phyloP scores from a whole-genome alignment of 73 alveolate genomes.

The Chromera velia region DNA sequence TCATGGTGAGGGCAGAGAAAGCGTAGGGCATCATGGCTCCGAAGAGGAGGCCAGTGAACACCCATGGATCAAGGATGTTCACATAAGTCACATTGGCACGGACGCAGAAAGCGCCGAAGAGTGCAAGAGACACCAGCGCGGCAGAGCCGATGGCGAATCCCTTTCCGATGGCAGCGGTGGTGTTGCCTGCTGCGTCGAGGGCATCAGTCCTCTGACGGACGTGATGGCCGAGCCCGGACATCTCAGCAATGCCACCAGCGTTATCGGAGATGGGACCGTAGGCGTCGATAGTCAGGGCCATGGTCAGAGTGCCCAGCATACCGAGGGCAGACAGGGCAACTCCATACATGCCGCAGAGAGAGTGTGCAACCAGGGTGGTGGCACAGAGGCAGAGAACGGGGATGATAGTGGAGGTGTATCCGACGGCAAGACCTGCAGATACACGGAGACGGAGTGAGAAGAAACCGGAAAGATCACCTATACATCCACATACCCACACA shows the following conservation, averaged over 20 bases:
- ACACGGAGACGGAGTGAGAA: no score
- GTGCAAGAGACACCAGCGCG: constrained; percentile 83
- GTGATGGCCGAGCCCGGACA: constrained; percentile 70
- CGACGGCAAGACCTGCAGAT: constrained; percentile 72
- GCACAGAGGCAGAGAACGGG: constrained; percentile 13
- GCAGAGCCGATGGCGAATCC: constrained; percentile 98
- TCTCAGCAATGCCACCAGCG: constrained; percentile 97
- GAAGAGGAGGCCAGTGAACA: constrained; percentile 64
- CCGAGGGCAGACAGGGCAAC: constrained; percentile 91
- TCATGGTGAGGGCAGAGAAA: constrained; percentile 83
- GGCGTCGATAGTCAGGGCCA: constrained; percentile 53
- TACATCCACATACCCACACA: no score
- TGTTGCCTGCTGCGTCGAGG: constrained; percentile 94
- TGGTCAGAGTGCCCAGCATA: constrained; percentile 84
- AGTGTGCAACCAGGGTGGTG: constrained; percentile 15
- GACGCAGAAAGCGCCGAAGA: constrained; percentile 48
- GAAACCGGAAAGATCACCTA: no score
- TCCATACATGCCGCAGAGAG: constrained; percentile 70
- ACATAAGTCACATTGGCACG: constrained; percentile 31
- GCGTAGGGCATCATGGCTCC: constrained; percentile 90
- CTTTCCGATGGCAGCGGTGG: constrained; percentile 75
- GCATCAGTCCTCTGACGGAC: constrained; percentile 86
- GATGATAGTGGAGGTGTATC: constrained; percentile 62
- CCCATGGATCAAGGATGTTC: constrained; percentile 11
- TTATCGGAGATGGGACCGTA: constrained; percentile 85